These are phyloP conservation scores for Erysimum cheiri DNA, from an alignment of 441 rosid species.

Conservation along the genomic window DNA sequence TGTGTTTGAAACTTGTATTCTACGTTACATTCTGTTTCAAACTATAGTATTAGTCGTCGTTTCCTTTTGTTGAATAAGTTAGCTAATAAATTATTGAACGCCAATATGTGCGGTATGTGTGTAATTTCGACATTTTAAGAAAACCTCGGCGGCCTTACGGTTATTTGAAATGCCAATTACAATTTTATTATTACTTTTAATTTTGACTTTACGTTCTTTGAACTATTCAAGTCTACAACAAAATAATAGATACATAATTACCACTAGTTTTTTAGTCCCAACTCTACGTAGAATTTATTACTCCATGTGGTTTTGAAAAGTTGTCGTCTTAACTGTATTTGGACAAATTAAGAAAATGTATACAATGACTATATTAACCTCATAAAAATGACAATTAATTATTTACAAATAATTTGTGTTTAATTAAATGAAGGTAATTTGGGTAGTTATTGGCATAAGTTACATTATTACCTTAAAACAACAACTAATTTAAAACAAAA, in stretches of 20 bases:
- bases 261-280: neutral
- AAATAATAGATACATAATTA: neutral
- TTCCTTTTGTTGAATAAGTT: constrained; percentile 11
- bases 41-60: neutral
- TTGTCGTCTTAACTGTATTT: no score
- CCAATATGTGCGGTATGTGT: constrained; percentile 9
- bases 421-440: no score
- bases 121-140: neutral
- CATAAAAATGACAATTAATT: no score
- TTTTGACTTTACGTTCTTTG: constrained; percentile 9
- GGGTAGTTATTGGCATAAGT: no score
- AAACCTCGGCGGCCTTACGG: constrained; percentile 10
- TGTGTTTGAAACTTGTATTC: neutral
- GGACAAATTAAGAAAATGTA: no score
- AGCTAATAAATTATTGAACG: neutral
- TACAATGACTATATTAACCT: no score
- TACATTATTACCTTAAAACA: no score
- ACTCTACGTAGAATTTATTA: neutral
- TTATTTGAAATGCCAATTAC: constrained; percentile 8
- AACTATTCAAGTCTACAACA: constrained; percentile 11
- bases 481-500: no score
- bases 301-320: no score
- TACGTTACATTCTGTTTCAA: constrained; percentile 10
- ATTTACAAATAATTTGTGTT: no score
- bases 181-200: neutral